Conservation (phyloP, 176 grass and related monocot genomes). For the Bothriochloa decipiens region DNA sequence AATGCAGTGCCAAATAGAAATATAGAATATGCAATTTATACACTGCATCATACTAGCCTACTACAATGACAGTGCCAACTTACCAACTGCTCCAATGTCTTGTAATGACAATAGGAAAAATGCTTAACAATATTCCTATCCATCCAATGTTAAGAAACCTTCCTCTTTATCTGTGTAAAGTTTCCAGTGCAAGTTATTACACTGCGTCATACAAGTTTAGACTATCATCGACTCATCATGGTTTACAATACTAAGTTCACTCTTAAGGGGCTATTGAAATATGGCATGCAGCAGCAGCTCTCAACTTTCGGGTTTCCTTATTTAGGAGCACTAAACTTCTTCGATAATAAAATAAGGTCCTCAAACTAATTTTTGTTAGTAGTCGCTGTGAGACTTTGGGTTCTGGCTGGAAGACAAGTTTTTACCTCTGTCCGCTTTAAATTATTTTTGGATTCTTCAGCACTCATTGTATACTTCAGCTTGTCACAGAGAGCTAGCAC, state of each 20-base stretch:
- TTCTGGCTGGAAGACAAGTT: not conserved
- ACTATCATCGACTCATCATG: not conserved
- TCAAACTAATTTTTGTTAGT: not conserved
- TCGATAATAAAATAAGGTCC: not conserved
- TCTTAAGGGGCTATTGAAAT: not conserved
- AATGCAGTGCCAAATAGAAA: not conserved
- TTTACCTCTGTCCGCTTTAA: not conserved
- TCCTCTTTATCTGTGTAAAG: slow-evolving; percentile 18
- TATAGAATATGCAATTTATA: slow-evolving; percentile 20
- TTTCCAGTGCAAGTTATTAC: slow-evolving; percentile 5
- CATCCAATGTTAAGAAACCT: not conserved
- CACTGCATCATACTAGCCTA: slow-evolving; percentile 19
- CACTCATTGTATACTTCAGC: not conserved
- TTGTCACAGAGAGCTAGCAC: not conserved
- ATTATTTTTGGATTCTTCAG: slow-evolving; percentile 4
- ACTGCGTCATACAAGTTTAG: slow-evolving; percentile 14
- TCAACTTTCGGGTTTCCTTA: slow-evolving; percentile 23
- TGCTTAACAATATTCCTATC: slow-evolving; percentile 1
- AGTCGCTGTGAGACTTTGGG: slow-evolving; percentile 5
- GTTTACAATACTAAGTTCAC: not conserved
- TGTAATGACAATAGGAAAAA: slow-evolving; percentile 17
- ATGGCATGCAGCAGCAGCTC: not conserved
- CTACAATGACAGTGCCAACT: not conserved
- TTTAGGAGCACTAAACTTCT: not conserved
- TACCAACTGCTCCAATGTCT: not conserved